Base-by-base conservation (phyloP, 805 yeast genomes). In the Hanseniaspora nectarophila region DNA sequence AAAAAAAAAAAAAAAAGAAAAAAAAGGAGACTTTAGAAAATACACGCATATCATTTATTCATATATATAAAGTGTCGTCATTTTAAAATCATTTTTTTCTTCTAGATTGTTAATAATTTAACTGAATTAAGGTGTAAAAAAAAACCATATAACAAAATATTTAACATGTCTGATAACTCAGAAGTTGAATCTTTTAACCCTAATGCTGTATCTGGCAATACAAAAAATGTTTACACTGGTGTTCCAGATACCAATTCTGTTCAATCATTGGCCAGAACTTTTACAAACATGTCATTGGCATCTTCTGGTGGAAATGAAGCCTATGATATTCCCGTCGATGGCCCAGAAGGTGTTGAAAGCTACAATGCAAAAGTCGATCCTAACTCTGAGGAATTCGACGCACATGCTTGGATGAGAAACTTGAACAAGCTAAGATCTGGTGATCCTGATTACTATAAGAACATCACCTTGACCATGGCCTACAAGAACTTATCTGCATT, bases 401-500 rank as follows among this genome's bases (percentile, higher is more conserved):
- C 83, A 48, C 76, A 73, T 59, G 75, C 73, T 52, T 81, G 88
- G 88, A 79, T 81, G 52, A 78, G 78, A 60, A 81, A 81, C 58
- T 63, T 80, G 67, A 70, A 80, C 54, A 76, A 75, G 55, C 60
- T 81, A 54, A 63, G 67, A 57, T 71, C 70, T 34, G 60, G 72
- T 2, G 83, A 82, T 58, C 76, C 77, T 0, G 85, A 80, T 23
- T 77, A 77, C 65, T 81, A 76, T 61, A 78, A 75, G 60, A 83
- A 81, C 18, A 70, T 79, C 29, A 68, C 75, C 16, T 66, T 82
- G 57, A 83, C 85, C 21, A 64, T 82, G 54, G 76, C 77, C 8
- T 80, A 77, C 70, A 71, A 73, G 54, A 65, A 79, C 59, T 67
- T 81, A 59, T 62, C 81, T 54, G 84, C 82, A 3, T 73, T 65